Evolutionary conservation across 352 stramenopile genomes (phyloP).

Genomic region (Poterioochromonas sp.): DNA sequence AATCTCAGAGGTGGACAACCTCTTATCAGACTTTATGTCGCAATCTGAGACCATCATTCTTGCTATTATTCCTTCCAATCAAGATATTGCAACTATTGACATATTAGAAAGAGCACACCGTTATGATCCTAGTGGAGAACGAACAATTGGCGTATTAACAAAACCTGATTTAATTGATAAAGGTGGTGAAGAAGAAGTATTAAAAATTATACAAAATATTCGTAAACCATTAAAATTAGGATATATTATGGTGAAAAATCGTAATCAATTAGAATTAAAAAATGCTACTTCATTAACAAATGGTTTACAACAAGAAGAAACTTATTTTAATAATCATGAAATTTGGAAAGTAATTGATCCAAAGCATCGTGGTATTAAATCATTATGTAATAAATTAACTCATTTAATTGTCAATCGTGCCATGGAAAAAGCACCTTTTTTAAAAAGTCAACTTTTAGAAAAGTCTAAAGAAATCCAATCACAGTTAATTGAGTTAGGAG

Average conservation of each 20-base stretch:
- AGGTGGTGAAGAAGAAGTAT: conserved; percentile 56
- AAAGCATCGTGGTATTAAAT: neutral
- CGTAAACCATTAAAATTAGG: conserved; percentile 60
- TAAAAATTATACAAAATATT: conserved; percentile 59
- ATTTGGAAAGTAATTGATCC: conserved; percentile 33
- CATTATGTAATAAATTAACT: neutral
- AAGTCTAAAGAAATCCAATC: neutral
- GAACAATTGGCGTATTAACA: conserved; percentile 70
- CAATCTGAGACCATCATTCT: conserved; percentile 68
- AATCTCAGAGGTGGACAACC: conserved; percentile 57
- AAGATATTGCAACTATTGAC: conserved; percentile 70
- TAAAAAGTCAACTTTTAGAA: neutral
- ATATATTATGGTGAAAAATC: conserved; percentile 66
- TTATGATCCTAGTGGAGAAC: conserved; percentile 56
- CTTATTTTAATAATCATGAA: conserved; percentile 1
- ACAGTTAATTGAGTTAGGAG: neutral
- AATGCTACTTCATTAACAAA: conserved; percentile 47
- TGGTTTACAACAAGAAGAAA: conserved; percentile 44
- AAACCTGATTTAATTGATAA: conserved; percentile 67
- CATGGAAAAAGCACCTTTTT: neutral
- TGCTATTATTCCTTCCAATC: conserved; percentile 65
- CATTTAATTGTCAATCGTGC: neutral
- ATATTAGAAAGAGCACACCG: conserved; percentile 60
- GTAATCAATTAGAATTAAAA: conserved; percentile 28
- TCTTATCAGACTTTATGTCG: conserved; percentile 60